These are phyloP conservation scores for Pseudofabraea citricarpa DNA, from an alignment of 2,329 filamentous ascomycete species.

Conservation along the genomic window DNA sequence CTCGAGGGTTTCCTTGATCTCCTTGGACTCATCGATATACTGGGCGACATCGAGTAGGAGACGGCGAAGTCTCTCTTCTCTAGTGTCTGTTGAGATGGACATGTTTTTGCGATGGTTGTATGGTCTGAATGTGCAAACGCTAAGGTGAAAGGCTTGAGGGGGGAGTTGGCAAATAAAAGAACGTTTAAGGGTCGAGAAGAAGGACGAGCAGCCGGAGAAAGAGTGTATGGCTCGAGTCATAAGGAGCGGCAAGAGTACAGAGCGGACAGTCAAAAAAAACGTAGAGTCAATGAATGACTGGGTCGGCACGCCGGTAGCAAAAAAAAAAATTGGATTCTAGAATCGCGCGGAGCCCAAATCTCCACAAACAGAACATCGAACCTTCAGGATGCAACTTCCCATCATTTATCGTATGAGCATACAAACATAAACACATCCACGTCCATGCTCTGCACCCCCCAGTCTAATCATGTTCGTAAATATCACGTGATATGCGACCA, in stretches of 20 bases:
- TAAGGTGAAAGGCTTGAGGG: background rate
- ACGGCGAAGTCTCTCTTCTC: constrained; percentile 67
- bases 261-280: no score
- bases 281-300: no score
- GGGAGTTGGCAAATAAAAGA: background rate
- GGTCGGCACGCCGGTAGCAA: no score
- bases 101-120: constrained; percentile 15
- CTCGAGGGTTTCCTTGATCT: constrained; percentile 50
- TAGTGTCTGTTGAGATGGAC: constrained; percentile 60
- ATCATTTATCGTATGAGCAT: no score
- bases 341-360: no score
- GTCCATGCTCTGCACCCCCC: no score
- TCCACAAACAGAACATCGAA: no score
- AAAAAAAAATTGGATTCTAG: no score
- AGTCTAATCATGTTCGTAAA: no score
- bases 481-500: no score
- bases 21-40: constrained; percentile 52
- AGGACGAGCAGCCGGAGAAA: background rate
- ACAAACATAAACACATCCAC: no score
- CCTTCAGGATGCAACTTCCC: no score
- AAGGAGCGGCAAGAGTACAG: background rate
- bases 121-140: constrained; percentile 8
- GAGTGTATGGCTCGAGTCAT: background rate
- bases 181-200: background rate
- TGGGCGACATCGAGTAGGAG: constrained; percentile 78